Evolutionary conservation across 2,329 filamentous ascomycete genomes (phyloP), one percentile per base, ranked within the genome.

Genomic region (Rachicladosporium sp.): DNA sequence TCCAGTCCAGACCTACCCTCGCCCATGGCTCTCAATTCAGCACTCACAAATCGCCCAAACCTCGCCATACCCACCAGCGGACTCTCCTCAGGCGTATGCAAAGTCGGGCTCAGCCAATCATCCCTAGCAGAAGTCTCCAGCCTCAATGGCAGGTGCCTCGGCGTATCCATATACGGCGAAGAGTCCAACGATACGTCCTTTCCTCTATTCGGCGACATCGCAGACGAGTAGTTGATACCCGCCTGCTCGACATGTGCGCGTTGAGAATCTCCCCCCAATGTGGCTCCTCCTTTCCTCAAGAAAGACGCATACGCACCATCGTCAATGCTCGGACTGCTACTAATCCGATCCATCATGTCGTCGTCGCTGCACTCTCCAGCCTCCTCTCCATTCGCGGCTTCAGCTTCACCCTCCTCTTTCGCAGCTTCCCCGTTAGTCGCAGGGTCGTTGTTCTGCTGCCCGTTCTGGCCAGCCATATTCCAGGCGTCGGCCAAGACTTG

Each of bases 261-360:
- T 41, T 41, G 39, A 41, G 39, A 27, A 27, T 23, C 21, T 23
- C 21, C 21, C 21, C 21, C 21, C 4, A 6, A 23, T 23, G 21
- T 23, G 21, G 21, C 21, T 23, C 21, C 21, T 23, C 6, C 21
- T 23, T 23, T 6, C 6, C 21, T 23, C 21, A 23, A 23, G 21
- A 23, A 23, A 23, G 4, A 23, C 33, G 12, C 64, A 67, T 69
- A 91, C 87, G 74, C 79, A 98, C 89, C 89, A 81, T 96, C 89
- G 71, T 93, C 87, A 64, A 98, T 98, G 53, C 89, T 96, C 58
- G 91, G 91, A 54, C 89, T 96, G 64, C 88, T 96, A 55, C 89
- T 96, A 50, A 98, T 95, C 64, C 91, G 91, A 68, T 96, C 91
- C 82, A 93, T 86, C 78, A 94, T 79, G 62, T 96, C 89, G 63